Evolutionary conservation across 208 protist species (phyloP).

Genomic region (Crithidia bombi): DNA sequence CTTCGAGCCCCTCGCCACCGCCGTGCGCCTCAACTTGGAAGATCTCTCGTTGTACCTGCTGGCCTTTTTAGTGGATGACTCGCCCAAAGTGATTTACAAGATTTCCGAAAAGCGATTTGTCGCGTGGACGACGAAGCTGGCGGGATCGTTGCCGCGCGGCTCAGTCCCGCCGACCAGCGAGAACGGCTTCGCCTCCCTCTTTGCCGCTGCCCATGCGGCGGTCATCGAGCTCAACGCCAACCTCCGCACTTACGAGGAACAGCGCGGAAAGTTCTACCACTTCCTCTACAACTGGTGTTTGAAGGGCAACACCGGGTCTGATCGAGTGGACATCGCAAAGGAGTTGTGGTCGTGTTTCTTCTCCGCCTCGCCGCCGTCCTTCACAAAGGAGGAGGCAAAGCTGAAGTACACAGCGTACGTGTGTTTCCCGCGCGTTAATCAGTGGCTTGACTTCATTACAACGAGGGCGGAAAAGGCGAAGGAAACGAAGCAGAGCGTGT

Average conservation of each 20-base stretch:
- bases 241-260: conserved; percentile 32
- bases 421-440: conserved; percentile 45
- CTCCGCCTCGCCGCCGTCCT: conserved; percentile 28
- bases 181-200: conserved; percentile 38
- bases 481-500: conserved; percentile 14
- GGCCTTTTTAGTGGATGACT: conserved; percentile 50
- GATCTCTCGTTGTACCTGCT: conserved; percentile 74
- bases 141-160: conserved; percentile 17
- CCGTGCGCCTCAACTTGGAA: conserved; percentile 49
- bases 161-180: conserved; percentile 5
- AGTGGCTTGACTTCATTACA: conserved; percentile 70
- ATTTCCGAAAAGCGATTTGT: conserved; percentile 64
- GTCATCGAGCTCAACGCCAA: conserved; percentile 31
- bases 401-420: conserved; percentile 47
- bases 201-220: conserved; percentile 31
- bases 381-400: conserved; percentile 18
- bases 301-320: conserved; percentile 30
- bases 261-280: conserved; percentile 52
- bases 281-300: conserved; percentile 68
- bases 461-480: conserved; percentile 12
- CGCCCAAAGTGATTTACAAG: conserved; percentile 28
- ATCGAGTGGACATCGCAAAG: conserved; percentile 46
- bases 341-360: conserved; percentile 81
- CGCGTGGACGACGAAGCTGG: conserved; percentile 31
- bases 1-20: conserved; percentile 51